These are phyloP conservation scores for Penicillium paxilli DNA, from an alignment of 495 filamentous ascomycete genomes.

Conservation along the genomic window DNA sequence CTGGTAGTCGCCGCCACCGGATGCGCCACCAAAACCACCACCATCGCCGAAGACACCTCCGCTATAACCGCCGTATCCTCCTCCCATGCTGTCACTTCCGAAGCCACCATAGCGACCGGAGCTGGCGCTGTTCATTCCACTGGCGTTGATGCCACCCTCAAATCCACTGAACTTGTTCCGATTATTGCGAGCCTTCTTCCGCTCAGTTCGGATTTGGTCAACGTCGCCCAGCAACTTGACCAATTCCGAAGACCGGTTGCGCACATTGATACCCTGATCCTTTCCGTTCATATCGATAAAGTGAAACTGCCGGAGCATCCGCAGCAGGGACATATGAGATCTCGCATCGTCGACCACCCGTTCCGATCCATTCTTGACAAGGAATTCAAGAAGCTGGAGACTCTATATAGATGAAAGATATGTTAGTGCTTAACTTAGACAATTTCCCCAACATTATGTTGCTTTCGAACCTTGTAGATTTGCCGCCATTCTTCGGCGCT, in stretches of 20 bases:
- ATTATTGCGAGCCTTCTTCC: constrained; percentile 89
- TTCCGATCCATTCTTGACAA: constrained; percentile 98
- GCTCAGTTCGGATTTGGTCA: constrained; percentile 84
- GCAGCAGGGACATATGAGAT: constrained; percentile 89
- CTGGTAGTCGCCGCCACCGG: constrained; percentile 57
- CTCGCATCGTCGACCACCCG: constrained; percentile 97
- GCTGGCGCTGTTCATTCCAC: constrained; percentile 55
- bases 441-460: background rate
- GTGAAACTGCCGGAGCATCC: constrained; percentile 99
- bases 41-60: constrained; percentile 85
- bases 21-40: constrained; percentile 26
- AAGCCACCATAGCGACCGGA: constrained; percentile 82
- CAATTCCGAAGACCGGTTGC: constrained; percentile 93
- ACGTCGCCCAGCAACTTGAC: constrained; percentile 93
- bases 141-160: constrained; percentile 70
- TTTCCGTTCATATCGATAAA: constrained; percentile 96
- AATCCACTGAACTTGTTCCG: constrained; percentile 94
- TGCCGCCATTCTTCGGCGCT: constrained; percentile 98
- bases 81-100: constrained; percentile 67
- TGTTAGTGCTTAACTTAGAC: too few relatives aligned
- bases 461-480: constrained; percentile 79
- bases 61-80: constrained; percentile 78
- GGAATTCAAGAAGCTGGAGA: constrained; percentile 93
- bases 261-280: constrained; percentile 97
- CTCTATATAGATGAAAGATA: too few relatives aligned